Base-by-base conservation (phyloP, 2,329 filamentous ascomycete species). In the Penicillium crustosum region DNA sequence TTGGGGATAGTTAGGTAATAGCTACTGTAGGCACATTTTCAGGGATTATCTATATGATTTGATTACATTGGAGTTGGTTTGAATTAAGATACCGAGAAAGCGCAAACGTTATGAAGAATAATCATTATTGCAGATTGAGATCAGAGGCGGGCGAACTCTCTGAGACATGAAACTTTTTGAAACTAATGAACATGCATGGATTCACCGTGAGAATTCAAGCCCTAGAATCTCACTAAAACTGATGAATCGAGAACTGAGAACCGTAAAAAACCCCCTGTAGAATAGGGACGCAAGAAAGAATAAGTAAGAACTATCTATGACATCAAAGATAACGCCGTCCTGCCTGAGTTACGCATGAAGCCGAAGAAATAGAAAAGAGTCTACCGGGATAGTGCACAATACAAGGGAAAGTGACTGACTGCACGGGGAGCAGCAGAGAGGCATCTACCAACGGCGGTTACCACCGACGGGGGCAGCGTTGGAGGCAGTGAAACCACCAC, bases 381-480 rank as follows among this genome's bases (percentile, higher is more conserved):
- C 68, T 72, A 74, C 70, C 71, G 53, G 52, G 58, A 60, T 59
- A 63, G 63, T 6, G 12, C 56, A 61, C 58, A 58, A 67, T 66
- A 69, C 66, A 65, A 67, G 66, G 63, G 68, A 63, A 59, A 59
- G 33, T 10, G 60, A 35, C 50, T 50, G 61, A 62, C 61, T 67
- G 63, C 49, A 60, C 61, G 59, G 57, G 52, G 55, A 35, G 42
- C 51, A 44, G 54, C 57, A 62, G 63, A 59, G 55, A 58, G 53
- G 55, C 57, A 61, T 68, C 70, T 82, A 86, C 84, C 84, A 86
- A 72, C 83, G 81, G 68, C 82, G 79, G 75, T 75, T 78, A 63
- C 73, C 75, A 65, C 83, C 83, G 64, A 86, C 75, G 55, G 83
- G 83, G 64, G 83, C 83, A 67, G 78, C 73, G 72, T 86, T 86